Conservation (phyloP, 805 yeast species). For the Kodamaea kakaduensis region DNA sequence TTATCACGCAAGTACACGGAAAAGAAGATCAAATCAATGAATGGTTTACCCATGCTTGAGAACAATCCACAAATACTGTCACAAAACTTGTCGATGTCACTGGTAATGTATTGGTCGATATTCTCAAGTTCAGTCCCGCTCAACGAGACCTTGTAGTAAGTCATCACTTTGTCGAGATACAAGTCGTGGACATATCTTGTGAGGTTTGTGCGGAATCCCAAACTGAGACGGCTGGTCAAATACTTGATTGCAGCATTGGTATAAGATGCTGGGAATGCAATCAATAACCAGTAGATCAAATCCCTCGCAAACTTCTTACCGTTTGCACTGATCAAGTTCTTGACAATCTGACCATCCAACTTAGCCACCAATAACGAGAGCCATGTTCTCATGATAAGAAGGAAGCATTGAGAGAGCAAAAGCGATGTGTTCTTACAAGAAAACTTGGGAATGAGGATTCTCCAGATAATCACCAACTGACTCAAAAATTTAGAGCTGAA, state of each 20-base stretch:
- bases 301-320: conserved; percentile 73
- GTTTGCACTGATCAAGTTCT: conserved; percentile 79
- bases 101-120: conserved; percentile 82
- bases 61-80: conserved; percentile 78
- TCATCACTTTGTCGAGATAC: conserved; percentile 75
- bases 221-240: conserved; percentile 68
- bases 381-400: conserved; percentile 81
- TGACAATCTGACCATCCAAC: conserved; percentile 88
- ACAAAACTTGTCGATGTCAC: conserved; percentile 77
- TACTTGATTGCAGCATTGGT: conserved; percentile 87
- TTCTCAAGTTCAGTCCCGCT: conserved; percentile 55
- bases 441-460: conserved; percentile 73
- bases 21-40: conserved; percentile 80
- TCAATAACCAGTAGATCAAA: conserved; percentile 77
- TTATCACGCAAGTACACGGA: conserved; percentile 79
- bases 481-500: conserved; percentile 63
- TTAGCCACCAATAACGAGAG: conserved; percentile 80
- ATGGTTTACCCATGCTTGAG: conserved; percentile 88
- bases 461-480: conserved; percentile 73
- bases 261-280: conserved; percentile 91
- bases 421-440: conserved; percentile 64
- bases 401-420: conserved; percentile 65
- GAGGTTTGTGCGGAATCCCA: conserved; percentile 80
- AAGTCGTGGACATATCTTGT: conserved; percentile 86
- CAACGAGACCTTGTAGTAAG: conserved; percentile 75